Base-by-base conservation (phyloP, 2,329 filamentous ascomycete species). In the Venturia oleaginea region DNA sequence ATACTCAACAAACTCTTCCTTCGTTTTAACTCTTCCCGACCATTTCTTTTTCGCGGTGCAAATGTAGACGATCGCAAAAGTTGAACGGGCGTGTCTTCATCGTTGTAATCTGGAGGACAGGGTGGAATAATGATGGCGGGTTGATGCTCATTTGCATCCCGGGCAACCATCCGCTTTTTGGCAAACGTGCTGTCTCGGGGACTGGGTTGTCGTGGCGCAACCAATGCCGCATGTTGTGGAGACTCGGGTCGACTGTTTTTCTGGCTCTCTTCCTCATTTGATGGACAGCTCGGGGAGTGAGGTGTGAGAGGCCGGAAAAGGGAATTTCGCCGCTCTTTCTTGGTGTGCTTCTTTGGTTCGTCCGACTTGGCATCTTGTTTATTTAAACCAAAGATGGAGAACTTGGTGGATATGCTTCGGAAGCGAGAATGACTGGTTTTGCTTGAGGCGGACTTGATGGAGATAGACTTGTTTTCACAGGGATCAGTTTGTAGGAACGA, bases 301-400 rank as follows among this genome's bases (percentile, higher is more conserved):
- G 59, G 37, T 27, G 59, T 42, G 59, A 60, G 10, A 42, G 59
- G 59, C 59, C 34, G 30, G 37, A 60, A 60, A 8, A 60, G 34
- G 22, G 59, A 60, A 40, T 43, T 60, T 13, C 59, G 15, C 59
- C 59, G 59, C n/a, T 60, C 59, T 17, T 43, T 60, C 59, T 43
- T 60, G 34, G 30, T 27, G 6, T n/a, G 34, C 37, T 40, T 60
- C 59, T 27, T 60, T n/a, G 32, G 32, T 3, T 60, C 59, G 2
- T 40, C 59, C 13, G 40, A 38, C 51, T 57, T 57, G 51, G 51
- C 59, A 19, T 60, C 59, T 60, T 60, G 34, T 37, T 60, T 60
- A n/a, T 27, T 40, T 15, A 37, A 38, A 37, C 30, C 30, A 17
- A 60, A 40, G 15, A 40, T n/a, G 37, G 59, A 60, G 34, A 60